phyloP scores from a whole-genome alignment of 495 filamentous ascomycete species.

The Xeromyces bisporus region DNA sequence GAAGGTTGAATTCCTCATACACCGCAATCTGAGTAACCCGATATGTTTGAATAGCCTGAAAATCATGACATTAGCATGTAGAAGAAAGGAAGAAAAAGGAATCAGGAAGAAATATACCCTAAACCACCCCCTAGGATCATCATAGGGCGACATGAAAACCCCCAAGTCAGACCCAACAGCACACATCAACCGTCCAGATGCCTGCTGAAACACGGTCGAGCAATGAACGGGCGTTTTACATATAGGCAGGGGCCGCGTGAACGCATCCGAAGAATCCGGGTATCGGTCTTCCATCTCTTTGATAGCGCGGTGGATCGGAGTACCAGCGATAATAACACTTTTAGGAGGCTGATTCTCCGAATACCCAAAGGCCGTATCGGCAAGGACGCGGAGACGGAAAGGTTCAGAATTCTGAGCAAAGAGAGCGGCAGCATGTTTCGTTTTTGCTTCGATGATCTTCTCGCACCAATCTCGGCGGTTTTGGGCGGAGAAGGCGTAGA shows the following conservation, averaged over 20 bases:
- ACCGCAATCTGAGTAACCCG: slow-evolving; percentile 88
- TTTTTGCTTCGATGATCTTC: slow-evolving; percentile 89
- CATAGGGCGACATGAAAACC: slow-evolving; percentile 70
- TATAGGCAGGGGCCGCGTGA: slow-evolving; percentile 57
- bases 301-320: slow-evolving; percentile 82
- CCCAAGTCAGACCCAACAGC: slow-evolving; percentile 92
- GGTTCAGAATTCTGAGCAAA: slow-evolving; percentile 92
- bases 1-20: slow-evolving; percentile 85
- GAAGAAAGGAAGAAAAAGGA: not conserved
- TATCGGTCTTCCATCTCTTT: slow-evolving; percentile 68
- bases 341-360: slow-evolving; percentile 41
- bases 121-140: slow-evolving; percentile 77
- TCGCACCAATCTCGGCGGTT: slow-evolving; percentile 78
- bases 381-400: slow-evolving; percentile 80
- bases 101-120: slow-evolving; percentile 38
- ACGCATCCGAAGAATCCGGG: slow-evolving; percentile 38
- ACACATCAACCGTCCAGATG: slow-evolving; percentile 64
- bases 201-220: slow-evolving; percentile 70
- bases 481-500: slow-evolving; percentile 61
- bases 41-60: slow-evolving; percentile 49
- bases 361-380: slow-evolving; percentile 78
- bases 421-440: slow-evolving; percentile 70
- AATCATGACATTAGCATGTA: slow-evolving; percentile 9
- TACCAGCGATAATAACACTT: slow-evolving; percentile 58
- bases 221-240: slow-evolving; percentile 81